Conservation (phyloP, 345 rosid species). For the Trapa bicornis region DNA sequence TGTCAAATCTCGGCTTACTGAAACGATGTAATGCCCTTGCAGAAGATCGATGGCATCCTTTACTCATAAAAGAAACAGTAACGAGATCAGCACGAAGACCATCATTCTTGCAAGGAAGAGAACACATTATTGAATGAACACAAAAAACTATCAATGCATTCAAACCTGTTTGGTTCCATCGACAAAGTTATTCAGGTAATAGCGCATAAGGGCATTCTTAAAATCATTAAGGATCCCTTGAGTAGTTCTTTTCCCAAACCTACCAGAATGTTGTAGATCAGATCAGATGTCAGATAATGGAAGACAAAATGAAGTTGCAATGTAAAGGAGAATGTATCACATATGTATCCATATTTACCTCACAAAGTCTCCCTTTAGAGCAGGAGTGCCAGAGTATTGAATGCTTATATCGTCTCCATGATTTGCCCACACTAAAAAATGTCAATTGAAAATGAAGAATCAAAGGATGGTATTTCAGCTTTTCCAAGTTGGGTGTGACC, state of each 20-base stretch:
- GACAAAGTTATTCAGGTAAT: constrained; percentile 80
- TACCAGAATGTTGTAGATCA: constrained; percentile 15
- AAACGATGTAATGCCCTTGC: constrained; percentile 81
- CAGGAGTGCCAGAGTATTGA: constrained; percentile 97
- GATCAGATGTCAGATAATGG: background rate
- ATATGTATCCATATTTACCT: constrained; percentile 27
- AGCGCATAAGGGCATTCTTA: constrained; percentile 67
- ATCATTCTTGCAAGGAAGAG: background rate
- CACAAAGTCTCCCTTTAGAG: constrained; percentile 94
- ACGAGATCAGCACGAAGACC: background rate
- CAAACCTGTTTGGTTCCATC: constrained; percentile 91
- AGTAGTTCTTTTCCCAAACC: constrained; percentile 75
- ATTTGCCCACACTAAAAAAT: constrained; percentile 83
- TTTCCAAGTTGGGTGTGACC: background rate
- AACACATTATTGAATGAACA: background rate
- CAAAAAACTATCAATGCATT: background rate
- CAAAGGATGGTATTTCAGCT: background rate
- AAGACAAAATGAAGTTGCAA: background rate
- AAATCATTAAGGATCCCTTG: constrained; percentile 83
- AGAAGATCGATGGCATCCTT: constrained; percentile 84
- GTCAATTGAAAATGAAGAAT: constrained; percentile 9
- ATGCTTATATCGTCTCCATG: constrained; percentile 96
- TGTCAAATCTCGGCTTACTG: constrained; percentile 56
- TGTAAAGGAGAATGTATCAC: constrained; percentile 1
- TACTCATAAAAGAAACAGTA: background rate